A percentile compares a stretch with the other conserved stretches of the same genome.
Conservation (phyloP, 108 stramenopile genomes). For the Nitzschia inconspicua region DNA sequence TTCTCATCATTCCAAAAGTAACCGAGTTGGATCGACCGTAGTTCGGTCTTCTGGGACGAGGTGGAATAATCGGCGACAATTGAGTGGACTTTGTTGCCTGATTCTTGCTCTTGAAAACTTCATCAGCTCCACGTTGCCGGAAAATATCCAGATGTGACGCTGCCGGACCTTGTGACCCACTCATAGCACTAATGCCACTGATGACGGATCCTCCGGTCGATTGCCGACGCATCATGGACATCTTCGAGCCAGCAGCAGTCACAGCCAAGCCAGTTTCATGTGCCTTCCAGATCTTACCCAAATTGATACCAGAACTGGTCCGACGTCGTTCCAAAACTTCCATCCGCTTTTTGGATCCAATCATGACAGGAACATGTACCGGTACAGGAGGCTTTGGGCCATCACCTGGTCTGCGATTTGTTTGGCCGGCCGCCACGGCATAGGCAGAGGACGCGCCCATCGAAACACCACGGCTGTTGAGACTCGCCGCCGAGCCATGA, state of each 20-base stretch:
- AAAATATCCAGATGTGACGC: constrained; percentile 10
- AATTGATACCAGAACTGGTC: background rate
- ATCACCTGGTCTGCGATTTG: background rate
- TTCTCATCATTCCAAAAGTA: background rate
- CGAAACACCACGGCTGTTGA: too few species aligned
- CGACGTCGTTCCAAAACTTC: constrained; percentile 30
- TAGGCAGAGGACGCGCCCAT: too few species aligned
- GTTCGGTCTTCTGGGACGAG: background rate
- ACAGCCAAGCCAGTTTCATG: constrained; percentile 47
- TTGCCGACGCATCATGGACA: constrained; percentile 19
- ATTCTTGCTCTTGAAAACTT: background rate
- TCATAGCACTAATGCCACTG: background rate
- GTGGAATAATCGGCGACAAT: background rate
- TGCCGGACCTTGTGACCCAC: constrained; percentile 1
- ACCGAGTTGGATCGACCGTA: background rate
- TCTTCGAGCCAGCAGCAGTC: constrained; percentile 13
- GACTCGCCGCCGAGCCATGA: too few species aligned
- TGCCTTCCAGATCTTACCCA: constrained; percentile 38
- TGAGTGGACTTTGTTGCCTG: background rate
- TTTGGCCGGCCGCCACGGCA: background rate
- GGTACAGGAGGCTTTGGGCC: background rate
- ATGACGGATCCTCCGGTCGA: constrained; percentile 6
- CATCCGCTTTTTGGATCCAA: constrained; percentile 29
- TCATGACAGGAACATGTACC: background rate
- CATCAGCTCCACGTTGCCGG: background rate